phyloP scores from a whole-genome alignment of 495 filamentous ascomycete genomes.

The Penicillium fimorum region DNA sequence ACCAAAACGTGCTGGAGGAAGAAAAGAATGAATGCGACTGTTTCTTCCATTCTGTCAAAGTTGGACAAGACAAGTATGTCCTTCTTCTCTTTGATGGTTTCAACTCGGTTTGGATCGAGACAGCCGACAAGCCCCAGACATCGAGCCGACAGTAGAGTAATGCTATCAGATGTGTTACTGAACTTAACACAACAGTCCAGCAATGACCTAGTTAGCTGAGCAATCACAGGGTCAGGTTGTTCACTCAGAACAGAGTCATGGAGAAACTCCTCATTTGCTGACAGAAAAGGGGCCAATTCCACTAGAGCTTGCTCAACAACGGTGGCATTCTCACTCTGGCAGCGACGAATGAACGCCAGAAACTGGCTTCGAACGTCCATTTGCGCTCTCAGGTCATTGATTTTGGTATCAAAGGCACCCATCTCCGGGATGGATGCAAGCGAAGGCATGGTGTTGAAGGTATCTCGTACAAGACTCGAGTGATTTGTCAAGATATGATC shows the following conservation, averaged over 20 bases:
- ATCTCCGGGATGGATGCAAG: conserved; percentile 70
- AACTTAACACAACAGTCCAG: conserved; percentile 82
- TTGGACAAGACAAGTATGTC: conserved; percentile 83
- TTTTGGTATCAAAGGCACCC: conserved; percentile 57
- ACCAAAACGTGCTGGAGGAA: conserved; percentile 84
- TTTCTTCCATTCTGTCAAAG: conserved; percentile 75
- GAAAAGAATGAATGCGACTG: conserved; percentile 80
- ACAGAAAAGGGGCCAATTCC: conserved; percentile 73
- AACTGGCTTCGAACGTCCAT: conserved; percentile 63
- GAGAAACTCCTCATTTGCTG: conserved; percentile 71
- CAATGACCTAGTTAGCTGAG: conserved; percentile 67
- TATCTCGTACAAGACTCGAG: conserved; percentile 55
- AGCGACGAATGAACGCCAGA: conserved; percentile 65
- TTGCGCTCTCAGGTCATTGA: conserved; percentile 61
- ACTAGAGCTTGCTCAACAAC: conserved; percentile 76
- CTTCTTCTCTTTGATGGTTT: conserved; percentile 69
- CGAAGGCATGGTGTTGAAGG: conserved; percentile 72
- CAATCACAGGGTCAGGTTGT: conserved; percentile 75
- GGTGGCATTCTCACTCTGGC: conserved; percentile 76
- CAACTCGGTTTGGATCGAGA: conserved; percentile 85
- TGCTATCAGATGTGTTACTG: conserved; percentile 61
- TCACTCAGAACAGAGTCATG: conserved; percentile 81
- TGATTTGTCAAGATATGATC: conserved; percentile 63
- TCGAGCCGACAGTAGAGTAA: conserved; percentile 69
- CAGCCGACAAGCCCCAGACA: conserved; percentile 87